phyloP scores from a whole-genome alignment of 257 asterid genomes.

The Solanum piurae region DNA sequence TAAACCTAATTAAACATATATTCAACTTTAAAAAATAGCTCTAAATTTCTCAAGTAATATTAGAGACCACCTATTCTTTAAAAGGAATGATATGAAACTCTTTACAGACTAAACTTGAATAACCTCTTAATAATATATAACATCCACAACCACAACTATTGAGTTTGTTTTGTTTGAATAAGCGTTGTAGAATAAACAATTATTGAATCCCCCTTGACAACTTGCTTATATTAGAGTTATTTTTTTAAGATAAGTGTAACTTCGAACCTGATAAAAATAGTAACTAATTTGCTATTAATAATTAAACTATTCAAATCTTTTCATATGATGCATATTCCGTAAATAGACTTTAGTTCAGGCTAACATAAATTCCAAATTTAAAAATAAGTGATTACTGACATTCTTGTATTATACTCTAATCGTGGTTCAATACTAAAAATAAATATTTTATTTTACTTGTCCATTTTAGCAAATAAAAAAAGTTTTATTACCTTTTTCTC shows the following conservation, averaged over 20 bases:
- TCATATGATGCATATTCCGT: not conserved
- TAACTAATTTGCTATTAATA: not conserved
- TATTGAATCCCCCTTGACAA: not conserved
- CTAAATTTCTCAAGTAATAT: not conserved
- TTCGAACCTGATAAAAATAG: not conserved
- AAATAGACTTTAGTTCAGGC: not conserved
- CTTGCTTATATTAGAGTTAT: not conserved
- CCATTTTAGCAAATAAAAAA: not conserved
- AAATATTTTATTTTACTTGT: no score
- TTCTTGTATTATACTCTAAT: not conserved
- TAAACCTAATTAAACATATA: not conserved
- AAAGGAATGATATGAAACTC: not conserved
- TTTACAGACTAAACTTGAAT: not conserved
- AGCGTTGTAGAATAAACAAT: not conserved
- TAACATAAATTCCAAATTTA: not conserved
- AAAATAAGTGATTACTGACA: not conserved
- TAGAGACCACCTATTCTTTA: not conserved
- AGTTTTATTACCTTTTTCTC: not conserved
- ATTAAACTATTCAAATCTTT: not conserved
- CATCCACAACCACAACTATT: not conserved
- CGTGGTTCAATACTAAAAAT: no score
- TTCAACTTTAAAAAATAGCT: not conserved
- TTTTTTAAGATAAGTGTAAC: not conserved
- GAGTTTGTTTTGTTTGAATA: not conserved
- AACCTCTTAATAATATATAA: not conserved